Evolutionary conservation across 768 basidiomycete genomes (phyloP).

Genomic region (Suillus ampliporus): DNA sequence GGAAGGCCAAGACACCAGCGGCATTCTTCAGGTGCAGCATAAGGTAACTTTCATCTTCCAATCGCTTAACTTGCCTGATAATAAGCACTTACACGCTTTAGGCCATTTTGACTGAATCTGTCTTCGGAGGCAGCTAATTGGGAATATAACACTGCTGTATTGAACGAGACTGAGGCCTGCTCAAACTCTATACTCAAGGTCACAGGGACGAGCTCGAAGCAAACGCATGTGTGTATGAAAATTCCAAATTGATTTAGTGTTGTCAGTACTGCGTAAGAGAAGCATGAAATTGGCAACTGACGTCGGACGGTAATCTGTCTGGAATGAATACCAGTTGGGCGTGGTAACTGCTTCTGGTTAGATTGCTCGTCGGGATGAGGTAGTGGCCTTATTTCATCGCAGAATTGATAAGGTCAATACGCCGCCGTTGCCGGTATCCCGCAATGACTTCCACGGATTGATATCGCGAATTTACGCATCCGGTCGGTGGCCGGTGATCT

Average conservation of each 20-base stretch:
- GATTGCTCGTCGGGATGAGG: constrained; percentile 12
- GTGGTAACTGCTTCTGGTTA: constrained; percentile 69
- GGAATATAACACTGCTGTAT: constrained; percentile 83
- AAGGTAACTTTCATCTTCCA: background rate
- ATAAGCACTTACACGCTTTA: too few species aligned
- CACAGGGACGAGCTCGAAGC: constrained; percentile 51
- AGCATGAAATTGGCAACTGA: constrained; percentile 34
- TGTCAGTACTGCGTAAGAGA: constrained; percentile 15
- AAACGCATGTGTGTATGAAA: constrained; percentile 79
- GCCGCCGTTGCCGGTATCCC: constrained; percentile 58
- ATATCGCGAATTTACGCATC: constrained; percentile 86
- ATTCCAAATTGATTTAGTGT: constrained; percentile 65
- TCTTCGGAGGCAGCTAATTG: constrained; percentile 76
- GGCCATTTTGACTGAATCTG: constrained; percentile 66
- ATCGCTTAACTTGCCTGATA: too few species aligned
- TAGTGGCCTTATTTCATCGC: constrained; percentile 31
- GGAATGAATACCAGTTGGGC: constrained; percentile 85
- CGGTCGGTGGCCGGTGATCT: constrained; percentile 81
- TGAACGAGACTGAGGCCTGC: constrained; percentile 78
- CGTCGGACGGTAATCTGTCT: constrained; percentile 86
- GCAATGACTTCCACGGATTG: constrained; percentile 66
- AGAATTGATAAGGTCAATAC: constrained; percentile 57
- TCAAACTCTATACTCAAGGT: constrained; percentile 82
- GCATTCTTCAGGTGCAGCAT: constrained; percentile 52
- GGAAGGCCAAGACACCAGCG: constrained; percentile 71